A percentile compares a stretch with the other conserved stretches of the same genome.
phyloP scores from a whole-genome alignment of 1,284 basidiomycete genomes.

The Pisolithus thermaeus region DNA sequence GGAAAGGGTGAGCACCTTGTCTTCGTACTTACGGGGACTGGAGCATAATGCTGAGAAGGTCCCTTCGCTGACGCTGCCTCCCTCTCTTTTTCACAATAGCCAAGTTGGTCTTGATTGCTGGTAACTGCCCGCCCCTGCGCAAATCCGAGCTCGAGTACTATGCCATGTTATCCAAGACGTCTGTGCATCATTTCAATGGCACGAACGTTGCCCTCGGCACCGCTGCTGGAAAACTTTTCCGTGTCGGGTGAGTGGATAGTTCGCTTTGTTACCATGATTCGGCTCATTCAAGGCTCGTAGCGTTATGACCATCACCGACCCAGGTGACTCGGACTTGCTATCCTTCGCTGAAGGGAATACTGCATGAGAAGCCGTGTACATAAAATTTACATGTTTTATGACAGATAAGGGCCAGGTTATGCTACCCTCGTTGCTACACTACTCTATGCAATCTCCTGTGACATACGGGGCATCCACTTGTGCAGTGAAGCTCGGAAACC shows the following conservation, averaged over 20 bases:
- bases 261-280: background rate
- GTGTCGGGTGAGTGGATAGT: conserved; percentile 74
- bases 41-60: conserved; percentile 97
- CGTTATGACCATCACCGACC: conserved; percentile 96
- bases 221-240: conserved; percentile 99
- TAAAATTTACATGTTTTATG: conserved; percentile 1
- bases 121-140: conserved; percentile 98
- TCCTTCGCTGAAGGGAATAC: conserved; percentile 65
- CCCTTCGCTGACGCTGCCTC: conserved; percentile 58
- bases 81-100: conserved; percentile 45
- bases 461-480: background rate
- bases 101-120: conserved; percentile 98
- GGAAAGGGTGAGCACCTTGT: conserved; percentile 82
- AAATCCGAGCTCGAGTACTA: conserved; percentile 99
- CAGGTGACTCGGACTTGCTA: conserved; percentile 94
- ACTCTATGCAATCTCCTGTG: background rate
- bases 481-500: too few relatives aligned
- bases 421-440: background rate
- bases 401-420: background rate
- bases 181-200: conserved; percentile 94
- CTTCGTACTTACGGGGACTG: conserved; percentile 70
- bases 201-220: conserved; percentile 98
- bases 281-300: conserved; percentile 34
- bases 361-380: conserved; percentile 28
- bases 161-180: conserved; percentile 98